Base-by-base conservation (phyloP, 495 filamentous ascomycete species). In the Xylaria longipes region DNA sequence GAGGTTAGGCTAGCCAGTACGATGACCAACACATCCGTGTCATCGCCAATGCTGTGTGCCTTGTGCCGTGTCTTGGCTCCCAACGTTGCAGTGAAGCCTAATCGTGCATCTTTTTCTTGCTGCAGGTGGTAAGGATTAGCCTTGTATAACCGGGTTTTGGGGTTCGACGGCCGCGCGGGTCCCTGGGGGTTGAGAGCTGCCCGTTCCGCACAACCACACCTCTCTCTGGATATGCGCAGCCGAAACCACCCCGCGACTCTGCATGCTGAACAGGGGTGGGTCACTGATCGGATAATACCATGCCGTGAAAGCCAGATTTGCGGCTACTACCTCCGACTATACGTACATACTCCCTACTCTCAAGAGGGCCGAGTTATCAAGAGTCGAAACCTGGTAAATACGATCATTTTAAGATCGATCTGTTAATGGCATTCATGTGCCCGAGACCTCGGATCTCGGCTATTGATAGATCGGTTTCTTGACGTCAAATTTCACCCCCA, bases 1-100 rank as follows among this genome's bases (percentile, higher is more conserved):
- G 96, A 35, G 96, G 96, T 69, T 97, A 86, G 74, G 50, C 57
- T 68, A 68, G 73, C 69, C n/a, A 69, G 25, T 65, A 48, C 41
- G 43, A 50, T 65, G 41, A 41, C 45, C 41, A 43, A 12, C 58
- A 63, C n/a, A 63, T 43, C 68, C 57, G 39, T 52, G 31, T 52
- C 68, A 17, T 63, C 33, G n/a, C 45, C 25, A 6, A 25, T 33
- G 45, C 25, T 33, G 39, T 20, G 50, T 68, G 65, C 20, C 22
- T 20, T 45, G 46, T 70, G 46, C 29, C 31, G 46, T 52, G 68
- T 54, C 45, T 52, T 63, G 68, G 66, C 52, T n/a, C 58, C 46
- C 58, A 50, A 22, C 68, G 58, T 31, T 46, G 35, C 46, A 46
- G 57, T 60, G 3, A 14, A 50, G 45, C 57, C 54, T 37, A 37